phyloP scores from a whole-genome alignment of 176 grass and related monocot genomes.

The Carex pumila region DNA sequence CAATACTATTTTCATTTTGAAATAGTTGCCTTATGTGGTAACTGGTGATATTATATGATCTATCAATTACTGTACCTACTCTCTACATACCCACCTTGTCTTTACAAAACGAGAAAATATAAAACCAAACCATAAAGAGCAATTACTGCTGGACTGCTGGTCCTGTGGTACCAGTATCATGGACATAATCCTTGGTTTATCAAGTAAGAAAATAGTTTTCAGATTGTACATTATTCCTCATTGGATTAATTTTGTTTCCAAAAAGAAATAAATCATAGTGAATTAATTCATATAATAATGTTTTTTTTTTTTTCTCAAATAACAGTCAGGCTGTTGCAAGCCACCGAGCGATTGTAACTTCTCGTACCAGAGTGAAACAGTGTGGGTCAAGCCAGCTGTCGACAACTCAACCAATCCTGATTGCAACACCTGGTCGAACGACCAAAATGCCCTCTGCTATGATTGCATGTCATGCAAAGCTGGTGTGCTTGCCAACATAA shows the following conservation, averaged over 20 bases:
- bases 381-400: constrained; percentile 53
- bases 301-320: not conserved
- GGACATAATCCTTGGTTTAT: not conserved
- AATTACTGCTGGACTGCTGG: not conserved
- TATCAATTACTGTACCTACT: not conserved
- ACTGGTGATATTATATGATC: not conserved
- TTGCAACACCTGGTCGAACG: constrained; percentile 71
- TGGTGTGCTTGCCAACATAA: constrained; percentile 78
- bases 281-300: not conserved
- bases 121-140: not conserved
- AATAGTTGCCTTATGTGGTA: not conserved
- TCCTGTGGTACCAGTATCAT: not conserved
- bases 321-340: constrained; percentile 87
- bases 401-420: constrained; percentile 40
- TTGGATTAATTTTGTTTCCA: not conserved
- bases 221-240: not conserved
- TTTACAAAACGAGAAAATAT: not conserved
- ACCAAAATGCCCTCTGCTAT: constrained; percentile 54
- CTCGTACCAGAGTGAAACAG: constrained; percentile 42
- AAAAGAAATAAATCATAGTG: not conserved
- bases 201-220: not conserved
- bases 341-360: constrained; percentile 86
- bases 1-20: not conserved
- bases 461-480: constrained; percentile 81
- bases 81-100: not conserved